These are phyloP conservation scores for Mycena haematopus DNA, from an alignment of 768 basidiomycete species.

Conservation along the genomic window DNA sequence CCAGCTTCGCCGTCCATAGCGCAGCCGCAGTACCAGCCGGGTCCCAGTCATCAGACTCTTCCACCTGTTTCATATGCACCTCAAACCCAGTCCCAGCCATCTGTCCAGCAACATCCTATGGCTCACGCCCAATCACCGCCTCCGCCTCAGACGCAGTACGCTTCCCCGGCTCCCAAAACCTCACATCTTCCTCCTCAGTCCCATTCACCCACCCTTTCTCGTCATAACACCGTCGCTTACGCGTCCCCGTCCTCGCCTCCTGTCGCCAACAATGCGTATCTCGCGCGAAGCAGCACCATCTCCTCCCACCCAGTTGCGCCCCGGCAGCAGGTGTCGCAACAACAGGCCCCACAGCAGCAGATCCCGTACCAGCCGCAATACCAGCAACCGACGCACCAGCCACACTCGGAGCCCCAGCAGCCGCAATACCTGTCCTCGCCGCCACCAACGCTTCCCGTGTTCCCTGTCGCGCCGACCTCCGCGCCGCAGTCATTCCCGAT, in stretches of 20 bases:
- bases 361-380: constrained; percentile 33
- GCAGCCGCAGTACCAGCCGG: constrained; percentile 36
- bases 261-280: constrained; percentile 22
- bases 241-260: constrained; percentile 20
- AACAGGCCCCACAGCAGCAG: constrained; percentile 29
- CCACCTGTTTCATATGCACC: constrained; percentile 35
- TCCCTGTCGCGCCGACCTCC: constrained; percentile 69
- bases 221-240: constrained; percentile 37
- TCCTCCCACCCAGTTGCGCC: constrained; percentile 29
- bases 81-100: constrained; percentile 32
- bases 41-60: constrained; percentile 29
- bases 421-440: constrained; percentile 36
- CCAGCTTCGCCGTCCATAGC: constrained; percentile 12
- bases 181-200: constrained; percentile 20
- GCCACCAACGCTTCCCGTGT: constrained; percentile 55
- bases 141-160: constrained; percentile 31
- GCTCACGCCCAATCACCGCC: constrained; percentile 35
- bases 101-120: constrained; percentile 30
- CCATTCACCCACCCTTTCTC: constrained; percentile 27
- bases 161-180: constrained; percentile 15
- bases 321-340: constrained; percentile 24
- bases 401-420: constrained; percentile 35
- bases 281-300: constrained; percentile 27
- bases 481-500: constrained; percentile 59
- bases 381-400: constrained; percentile 36